phyloP scores from a whole-genome alignment of 495 filamentous ascomycete genomes.

The Cercophora samala region DNA sequence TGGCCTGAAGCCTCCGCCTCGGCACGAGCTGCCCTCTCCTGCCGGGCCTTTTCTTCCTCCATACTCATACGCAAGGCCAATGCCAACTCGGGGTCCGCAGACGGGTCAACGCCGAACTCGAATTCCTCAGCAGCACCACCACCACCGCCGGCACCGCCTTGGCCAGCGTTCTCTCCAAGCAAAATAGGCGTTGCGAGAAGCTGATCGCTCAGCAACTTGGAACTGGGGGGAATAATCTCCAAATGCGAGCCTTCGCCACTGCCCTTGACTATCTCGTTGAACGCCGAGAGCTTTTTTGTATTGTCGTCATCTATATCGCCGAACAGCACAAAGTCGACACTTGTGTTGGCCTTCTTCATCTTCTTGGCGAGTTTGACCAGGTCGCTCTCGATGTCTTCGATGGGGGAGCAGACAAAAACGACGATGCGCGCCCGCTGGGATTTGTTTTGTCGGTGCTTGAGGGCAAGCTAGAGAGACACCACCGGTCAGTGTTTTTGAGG shows the following conservation, averaged over 20 bases:
- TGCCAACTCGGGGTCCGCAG: conserved; percentile 85
- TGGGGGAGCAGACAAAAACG: conserved; percentile 89
- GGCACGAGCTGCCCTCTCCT: conserved; percentile 75
- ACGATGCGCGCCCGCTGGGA: conserved; percentile 92
- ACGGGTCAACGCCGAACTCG: conserved; percentile 74
- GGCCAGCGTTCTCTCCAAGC: conserved; percentile 64
- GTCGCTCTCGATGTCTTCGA: conserved; percentile 82
- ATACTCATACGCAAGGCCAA: conserved; percentile 95
- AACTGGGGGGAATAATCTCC: conserved; percentile 84
- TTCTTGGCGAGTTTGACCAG: conserved; percentile 89
- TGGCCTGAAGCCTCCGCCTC: conserved; percentile 65
- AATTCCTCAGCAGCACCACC: conserved; percentile 52
- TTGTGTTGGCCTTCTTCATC: conserved; percentile 95
- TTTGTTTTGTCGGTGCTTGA: conserved; percentile 98
- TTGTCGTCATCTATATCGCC: conserved; percentile 89
- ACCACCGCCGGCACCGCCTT: conserved; percentile 47
- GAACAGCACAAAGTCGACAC: conserved; percentile 90
- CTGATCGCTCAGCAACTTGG: conserved; percentile 85
- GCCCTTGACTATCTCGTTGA: conserved; percentile 87
- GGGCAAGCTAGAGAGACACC: conserved; percentile 62
- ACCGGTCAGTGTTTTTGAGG: conserved; percentile 2
- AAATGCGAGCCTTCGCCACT: conserved; percentile 79
- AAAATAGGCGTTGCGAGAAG: conserved; percentile 90
- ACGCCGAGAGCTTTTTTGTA: conserved; percentile 80
- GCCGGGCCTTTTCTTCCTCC: conserved; percentile 90